These are phyloP conservation scores for Podila horticola DNA, from an alignment of 192 early-diverging fungal species.

Conservation along the genomic window DNA sequence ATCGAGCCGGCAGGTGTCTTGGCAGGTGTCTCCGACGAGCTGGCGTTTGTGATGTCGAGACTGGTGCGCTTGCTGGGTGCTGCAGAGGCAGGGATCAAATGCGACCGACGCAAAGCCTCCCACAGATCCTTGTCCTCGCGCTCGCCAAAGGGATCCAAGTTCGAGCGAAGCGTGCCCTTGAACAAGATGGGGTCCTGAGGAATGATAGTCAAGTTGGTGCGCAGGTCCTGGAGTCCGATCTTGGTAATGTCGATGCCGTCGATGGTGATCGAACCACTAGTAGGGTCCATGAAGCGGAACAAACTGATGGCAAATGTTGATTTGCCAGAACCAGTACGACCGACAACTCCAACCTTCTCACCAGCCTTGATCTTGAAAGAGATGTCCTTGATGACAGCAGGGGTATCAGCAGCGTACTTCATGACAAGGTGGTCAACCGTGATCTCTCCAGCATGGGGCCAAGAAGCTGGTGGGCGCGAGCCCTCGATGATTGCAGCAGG, in stretches of 20 bases:
- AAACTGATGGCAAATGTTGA: constrained; percentile 65
- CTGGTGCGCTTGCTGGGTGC: constrained; percentile 27
- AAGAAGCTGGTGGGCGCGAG: constrained; percentile 54
- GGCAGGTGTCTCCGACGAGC: not conserved
- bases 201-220: constrained; percentile 70
- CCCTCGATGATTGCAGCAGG: constrained; percentile 62
- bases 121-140: constrained; percentile 79
- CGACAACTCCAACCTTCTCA: constrained; percentile 73
- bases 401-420: constrained; percentile 77
- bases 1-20: constrained; percentile 1
- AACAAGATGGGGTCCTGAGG: constrained; percentile 84
- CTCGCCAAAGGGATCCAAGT: constrained; percentile 89
- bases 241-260: constrained; percentile 65
- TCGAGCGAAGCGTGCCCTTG: constrained; percentile 75
- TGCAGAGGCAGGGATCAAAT: constrained; percentile 58
- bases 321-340: constrained; percentile 73
- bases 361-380: constrained; percentile 65
- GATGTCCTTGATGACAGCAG: constrained; percentile 74
- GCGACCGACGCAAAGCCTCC: constrained; percentile 79
- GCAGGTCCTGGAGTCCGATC: constrained; percentile 64
- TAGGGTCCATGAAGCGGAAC: constrained; percentile 69
- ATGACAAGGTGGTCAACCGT: constrained; percentile 72
- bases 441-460: constrained; percentile 79
- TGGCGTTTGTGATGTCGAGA: constrained; percentile 4
- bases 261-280: constrained; percentile 56